Percentiles rank a stretch among this genome's conserved stretches.
phyloP scores from a whole-genome alignment of 371 early-diverging fungal species.

The Rhizopus delemar region DNA sequence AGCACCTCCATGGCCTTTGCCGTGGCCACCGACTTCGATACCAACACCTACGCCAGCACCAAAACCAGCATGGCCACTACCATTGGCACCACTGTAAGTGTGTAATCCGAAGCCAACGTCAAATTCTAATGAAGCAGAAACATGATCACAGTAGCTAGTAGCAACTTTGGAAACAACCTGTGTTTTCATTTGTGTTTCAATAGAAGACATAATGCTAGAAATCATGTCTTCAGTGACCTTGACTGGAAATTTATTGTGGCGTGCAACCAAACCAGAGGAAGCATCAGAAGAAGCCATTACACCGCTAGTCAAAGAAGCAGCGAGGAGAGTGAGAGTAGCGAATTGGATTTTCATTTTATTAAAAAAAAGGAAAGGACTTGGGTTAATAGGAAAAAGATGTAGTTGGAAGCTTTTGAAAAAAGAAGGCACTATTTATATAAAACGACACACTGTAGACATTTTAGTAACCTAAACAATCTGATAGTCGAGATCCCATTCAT shows the following conservation, averaged over 20 bases:
- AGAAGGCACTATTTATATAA: background rate
- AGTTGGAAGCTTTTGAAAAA: background rate
- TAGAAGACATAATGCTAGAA: constrained; percentile 15
- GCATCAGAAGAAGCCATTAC: constrained; percentile 7
- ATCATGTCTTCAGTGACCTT: constrained; percentile 14
- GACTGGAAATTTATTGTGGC: constrained; percentile 12
- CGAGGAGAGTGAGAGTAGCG: constrained; percentile 11
- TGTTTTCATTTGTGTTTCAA: constrained; percentile 18
- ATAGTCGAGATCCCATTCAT: too few species aligned
- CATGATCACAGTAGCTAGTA: constrained; percentile 17
- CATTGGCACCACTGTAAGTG: constrained; percentile 14
- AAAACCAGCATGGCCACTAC: constrained; percentile 21
- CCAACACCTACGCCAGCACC: constrained; percentile 10
- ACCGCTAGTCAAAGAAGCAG: background rate
- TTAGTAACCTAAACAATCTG: too few species aligned
- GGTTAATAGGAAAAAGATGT: background rate
- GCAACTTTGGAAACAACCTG: constrained; percentile 14
- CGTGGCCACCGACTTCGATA: background rate
- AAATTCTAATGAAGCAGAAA: constrained; percentile 14
- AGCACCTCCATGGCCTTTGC: background rate
- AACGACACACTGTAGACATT: background rate
- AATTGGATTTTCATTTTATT: constrained; percentile 17
- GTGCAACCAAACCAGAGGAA: background rate
- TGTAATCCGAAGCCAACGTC: constrained; percentile 8
- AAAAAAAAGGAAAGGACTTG: background rate